Evolutionary conservation across 1,284 basidiomycete genomes (phyloP).

Genomic region (Austropuccinia psidii): DNA sequence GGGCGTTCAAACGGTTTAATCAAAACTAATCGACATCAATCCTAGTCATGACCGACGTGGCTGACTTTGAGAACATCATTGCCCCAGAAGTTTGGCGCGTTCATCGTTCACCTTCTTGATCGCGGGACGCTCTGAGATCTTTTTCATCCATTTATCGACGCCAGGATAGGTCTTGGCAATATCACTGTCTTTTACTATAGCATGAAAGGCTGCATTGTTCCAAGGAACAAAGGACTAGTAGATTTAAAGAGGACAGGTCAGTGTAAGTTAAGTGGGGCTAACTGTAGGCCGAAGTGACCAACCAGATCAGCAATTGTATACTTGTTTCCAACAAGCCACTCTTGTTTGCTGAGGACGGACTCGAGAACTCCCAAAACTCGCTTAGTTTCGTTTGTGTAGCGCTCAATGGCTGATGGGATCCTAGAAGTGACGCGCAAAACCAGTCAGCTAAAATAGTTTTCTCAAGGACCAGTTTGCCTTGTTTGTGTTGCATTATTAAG

Average conservation of each 20-base stretch:
- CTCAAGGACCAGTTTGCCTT: neutral
- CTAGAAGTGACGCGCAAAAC: neutral
- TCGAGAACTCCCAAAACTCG: neutral
- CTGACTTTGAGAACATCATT: no score
- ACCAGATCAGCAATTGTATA: neutral
- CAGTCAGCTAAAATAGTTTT: neutral
- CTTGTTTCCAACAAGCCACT: neutral
- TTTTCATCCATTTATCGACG: neutral
- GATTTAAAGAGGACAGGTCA: neutral
- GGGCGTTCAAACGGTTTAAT: no score
- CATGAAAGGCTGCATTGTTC: neutral
- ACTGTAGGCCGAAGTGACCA: neutral
- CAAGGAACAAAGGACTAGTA: neutral
- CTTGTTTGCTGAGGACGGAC: neutral
- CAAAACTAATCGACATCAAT: no score
- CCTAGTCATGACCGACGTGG: no score
- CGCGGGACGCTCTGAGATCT: neutral
- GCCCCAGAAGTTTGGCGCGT: no score
- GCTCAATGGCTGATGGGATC: neutral
- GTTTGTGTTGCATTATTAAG: neutral
- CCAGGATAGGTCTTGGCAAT: neutral
- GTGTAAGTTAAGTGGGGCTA: neutral
- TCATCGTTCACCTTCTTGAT: neutral
- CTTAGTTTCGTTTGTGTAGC: neutral
- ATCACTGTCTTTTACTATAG: neutral